Evolutionary conservation across 2,329 filamentous ascomycete species (phyloP), one percentile per base, ranked within the genome.

Genomic region (Fusarium aywerte): DNA sequence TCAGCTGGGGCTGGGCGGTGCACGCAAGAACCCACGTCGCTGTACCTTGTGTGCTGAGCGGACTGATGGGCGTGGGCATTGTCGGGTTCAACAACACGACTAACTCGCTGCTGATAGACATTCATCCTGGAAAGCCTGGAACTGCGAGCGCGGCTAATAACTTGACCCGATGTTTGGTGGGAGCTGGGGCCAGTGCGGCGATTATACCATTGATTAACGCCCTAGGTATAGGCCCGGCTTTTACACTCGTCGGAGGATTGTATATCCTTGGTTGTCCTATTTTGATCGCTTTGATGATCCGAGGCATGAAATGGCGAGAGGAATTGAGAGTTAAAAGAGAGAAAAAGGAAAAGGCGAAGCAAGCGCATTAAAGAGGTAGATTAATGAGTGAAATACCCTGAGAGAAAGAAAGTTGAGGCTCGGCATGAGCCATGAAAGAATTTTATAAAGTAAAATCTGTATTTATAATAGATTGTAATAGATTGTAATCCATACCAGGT

Each of bases 101-200:
- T 33, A 86, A 80, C 51, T 80, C 83, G 0, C 74, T 89, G 43
- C 78, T 89, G 4, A 80, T 88, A 5, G 87, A 89, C 65, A 78
- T 89, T 9, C 83, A 86, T 57, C 85, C 84, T 0, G 78, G 78
- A 0, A 80, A 79, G 18, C 82, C 85, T 0, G 84, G 83, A 0
- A 83, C 84, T 0, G 86, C 85, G 0, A 84, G 84, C 1, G 86
- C 86, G 1, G 81, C 84, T 0, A 86, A 85, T 61, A 89, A 89
- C 60, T 68, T 89, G 15, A 80, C 83, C 1, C 74, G 86, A 7
- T 89, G 87, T 55, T 73, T 85, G 4, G 70, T 89, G 3, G 86
- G 85, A 0, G 87, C 87, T 0, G 82, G 78, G 0, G 82, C 81
- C 3, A 84, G 80, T 16, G 85, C 83, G 0, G 77, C 82, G 3